phyloP scores from a whole-genome alignment of 2,329 filamentous ascomycete genomes.

The Xylaria sp. region DNA sequence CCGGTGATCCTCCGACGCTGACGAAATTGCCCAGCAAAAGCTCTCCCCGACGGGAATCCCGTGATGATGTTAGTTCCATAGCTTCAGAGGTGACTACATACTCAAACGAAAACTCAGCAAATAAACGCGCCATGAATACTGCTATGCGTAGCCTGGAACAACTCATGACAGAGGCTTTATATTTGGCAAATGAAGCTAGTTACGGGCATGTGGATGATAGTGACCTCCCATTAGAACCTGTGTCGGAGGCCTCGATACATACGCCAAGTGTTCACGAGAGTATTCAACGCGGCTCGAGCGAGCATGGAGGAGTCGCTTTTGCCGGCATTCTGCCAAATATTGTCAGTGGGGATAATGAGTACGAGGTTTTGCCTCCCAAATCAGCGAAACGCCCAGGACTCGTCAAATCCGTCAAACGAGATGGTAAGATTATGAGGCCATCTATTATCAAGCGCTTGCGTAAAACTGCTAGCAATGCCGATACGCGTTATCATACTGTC shows the following conservation, averaged over 20 bases:
- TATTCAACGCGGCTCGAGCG: conserved; percentile 31
- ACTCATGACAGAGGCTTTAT: conserved; percentile 58
- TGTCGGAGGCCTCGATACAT: conserved; percentile 31
- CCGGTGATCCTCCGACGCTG: conserved; percentile 29
- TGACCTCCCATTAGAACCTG: conserved; percentile 32
- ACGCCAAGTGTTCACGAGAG: conserved; percentile 38
- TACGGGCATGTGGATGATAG: conserved; percentile 40
- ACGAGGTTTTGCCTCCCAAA: conserved; percentile 25
- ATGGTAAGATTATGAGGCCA: conserved; percentile 37
- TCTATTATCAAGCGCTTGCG: conserved; percentile 28
- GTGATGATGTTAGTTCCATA: conserved; percentile 27
- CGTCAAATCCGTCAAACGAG: conserved; percentile 35
- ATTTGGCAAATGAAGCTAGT: conserved; percentile 55
- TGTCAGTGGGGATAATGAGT: conserved; percentile 31
- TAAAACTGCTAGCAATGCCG: conserved; percentile 20
- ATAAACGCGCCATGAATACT: conserved; percentile 40
- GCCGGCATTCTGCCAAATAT: conserved; percentile 19
- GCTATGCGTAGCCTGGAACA: conserved; percentile 55
- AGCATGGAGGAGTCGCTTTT: conserved; percentile 26
- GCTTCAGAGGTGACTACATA: conserved; percentile 43
- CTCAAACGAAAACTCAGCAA: conserved; percentile 41
- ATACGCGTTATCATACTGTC: conserved; percentile 22
- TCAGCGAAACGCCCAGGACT: conserved; percentile 25
- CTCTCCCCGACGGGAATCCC: conserved; percentile 38
- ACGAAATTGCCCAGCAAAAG: conserved; percentile 44